A percentile compares a stretch with the other conserved stretches of the same genome.
Conservation (phyloP, 495 filamentous ascomycete species). For the Parachaetomium inaequale region DNA sequence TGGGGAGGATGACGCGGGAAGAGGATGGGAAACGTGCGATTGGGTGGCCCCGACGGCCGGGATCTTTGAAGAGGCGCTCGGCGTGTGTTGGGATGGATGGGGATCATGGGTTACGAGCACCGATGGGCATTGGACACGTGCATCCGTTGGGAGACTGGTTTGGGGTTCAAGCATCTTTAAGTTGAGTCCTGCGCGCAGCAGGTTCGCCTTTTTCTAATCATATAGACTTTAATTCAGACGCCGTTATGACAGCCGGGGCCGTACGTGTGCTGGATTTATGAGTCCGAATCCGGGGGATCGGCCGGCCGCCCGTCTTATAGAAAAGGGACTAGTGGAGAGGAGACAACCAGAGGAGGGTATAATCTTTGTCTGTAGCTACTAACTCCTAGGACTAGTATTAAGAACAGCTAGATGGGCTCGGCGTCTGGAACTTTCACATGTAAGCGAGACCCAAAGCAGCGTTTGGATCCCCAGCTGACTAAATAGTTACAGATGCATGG, state of each 20-base stretch:
- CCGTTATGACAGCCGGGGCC: slow-evolving; percentile 14
- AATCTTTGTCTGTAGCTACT: too few relatives aligned
- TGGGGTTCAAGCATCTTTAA: neutral
- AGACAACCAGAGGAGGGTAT: too few relatives aligned
- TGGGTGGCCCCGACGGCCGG: neutral
- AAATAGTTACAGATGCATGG: neutral
- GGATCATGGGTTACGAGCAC: neutral
- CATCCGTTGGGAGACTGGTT: neutral
- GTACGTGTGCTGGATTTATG: too few relatives aligned
- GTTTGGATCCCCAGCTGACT: neutral
- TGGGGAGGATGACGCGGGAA: neutral
- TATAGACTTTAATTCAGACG: slow-evolving; percentile 7
- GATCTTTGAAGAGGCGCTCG: neutral
- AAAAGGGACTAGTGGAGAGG: too few relatives aligned
- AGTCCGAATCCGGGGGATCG: too few relatives aligned
- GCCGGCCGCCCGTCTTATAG: too few relatives aligned
- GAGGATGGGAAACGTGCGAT: fast-evolving
- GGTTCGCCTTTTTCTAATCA: neutral
- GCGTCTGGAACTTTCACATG: neutral
- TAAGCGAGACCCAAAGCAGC: neutral
- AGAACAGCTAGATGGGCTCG: too few relatives aligned
- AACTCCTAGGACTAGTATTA: too few relatives aligned
- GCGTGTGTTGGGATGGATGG: neutral
- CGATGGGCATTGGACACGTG: neutral
- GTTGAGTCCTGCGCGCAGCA: neutral